These are phyloP conservation scores for Rhamnella rubrinervis DNA, from an alignment of 331 rosid genomes.

Conservation along the genomic window DNA sequence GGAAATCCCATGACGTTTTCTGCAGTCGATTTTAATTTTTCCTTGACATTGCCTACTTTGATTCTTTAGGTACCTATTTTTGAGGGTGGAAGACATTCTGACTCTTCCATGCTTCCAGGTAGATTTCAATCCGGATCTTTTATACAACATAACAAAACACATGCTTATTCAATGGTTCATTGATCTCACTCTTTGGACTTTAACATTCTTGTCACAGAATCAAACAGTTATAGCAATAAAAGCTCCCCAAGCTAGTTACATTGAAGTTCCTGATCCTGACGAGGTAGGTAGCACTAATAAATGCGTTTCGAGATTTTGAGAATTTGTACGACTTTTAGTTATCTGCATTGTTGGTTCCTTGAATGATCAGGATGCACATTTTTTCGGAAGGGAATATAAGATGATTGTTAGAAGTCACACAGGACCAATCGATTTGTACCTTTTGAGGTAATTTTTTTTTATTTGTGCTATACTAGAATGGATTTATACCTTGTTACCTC, in stretches of 20 bases:
- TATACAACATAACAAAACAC: constrained; percentile 1
- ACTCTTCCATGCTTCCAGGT: constrained; percentile 79
- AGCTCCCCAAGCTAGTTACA: constrained; percentile 73
- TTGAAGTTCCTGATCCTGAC: constrained; percentile 85
- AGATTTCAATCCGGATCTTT: constrained; percentile 15
- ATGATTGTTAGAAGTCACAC: constrained; percentile 70
- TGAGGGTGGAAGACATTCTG: constrained; percentile 63
- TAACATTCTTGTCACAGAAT: constrained; percentile 42
- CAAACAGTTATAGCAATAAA: constrained; percentile 70
- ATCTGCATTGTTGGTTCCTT: constrained; percentile 30
- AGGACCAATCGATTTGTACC: constrained; percentile 73
- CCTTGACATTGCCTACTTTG: constrained; percentile 26
- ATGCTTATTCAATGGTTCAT: constrained; percentile 11
- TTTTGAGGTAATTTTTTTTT: constrained; percentile 54
- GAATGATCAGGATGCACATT: constrained; percentile 53
- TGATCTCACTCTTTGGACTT: constrained; percentile 28
- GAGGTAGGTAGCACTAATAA: constrained; percentile 51
- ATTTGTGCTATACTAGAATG: not conserved
- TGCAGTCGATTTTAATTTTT: constrained; percentile 5
- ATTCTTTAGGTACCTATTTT: constrained; percentile 48
- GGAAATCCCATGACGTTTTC: constrained; percentile 10
- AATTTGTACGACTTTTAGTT: constrained; percentile 9
- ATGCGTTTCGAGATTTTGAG: constrained; percentile 33
- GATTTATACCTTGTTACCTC: not conserved
- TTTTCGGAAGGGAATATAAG: constrained; percentile 49